A percentile compares a stretch with the other conserved stretches of the same genome.
phyloP scores from a whole-genome alignment of 139 green algal species.

The Deuterostichococcus epilithicus region DNA sequence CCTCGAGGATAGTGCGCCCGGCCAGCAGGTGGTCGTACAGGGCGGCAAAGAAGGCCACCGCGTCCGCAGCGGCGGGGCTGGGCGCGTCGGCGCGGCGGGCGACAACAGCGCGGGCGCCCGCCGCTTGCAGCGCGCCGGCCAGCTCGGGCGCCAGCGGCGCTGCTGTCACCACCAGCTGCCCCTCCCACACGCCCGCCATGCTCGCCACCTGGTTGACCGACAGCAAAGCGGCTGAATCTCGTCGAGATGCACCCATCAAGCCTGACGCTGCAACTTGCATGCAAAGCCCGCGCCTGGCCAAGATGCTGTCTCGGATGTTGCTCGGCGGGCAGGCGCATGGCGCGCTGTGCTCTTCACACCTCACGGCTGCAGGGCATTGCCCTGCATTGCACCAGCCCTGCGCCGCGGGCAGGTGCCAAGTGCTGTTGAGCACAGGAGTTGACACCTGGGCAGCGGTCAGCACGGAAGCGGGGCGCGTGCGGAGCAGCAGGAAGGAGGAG shows the following conservation, averaged over 20 bases:
- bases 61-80: not conserved
- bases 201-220: constrained; percentile 1
- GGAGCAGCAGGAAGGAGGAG: constrained; percentile 24
- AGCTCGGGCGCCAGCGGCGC: not conserved
- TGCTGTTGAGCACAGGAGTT: too few relatives aligned
- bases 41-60: not conserved
- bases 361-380: too few relatives aligned
- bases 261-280: too few relatives aligned
- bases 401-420: not conserved
- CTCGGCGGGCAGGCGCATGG: too few relatives aligned
- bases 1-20: not conserved
- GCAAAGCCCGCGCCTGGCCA: too few relatives aligned
- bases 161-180: constrained; percentile 15
- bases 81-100: not conserved
- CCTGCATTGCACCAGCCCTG: too few relatives aligned
- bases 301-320: too few relatives aligned
- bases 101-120: constrained; percentile 6
- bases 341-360: too few relatives aligned
- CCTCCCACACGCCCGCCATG: constrained; percentile 7
- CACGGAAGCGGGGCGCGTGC: not conserved
- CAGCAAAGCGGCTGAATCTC: too few relatives aligned
- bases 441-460: constrained; percentile 14
- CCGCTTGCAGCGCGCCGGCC: not conserved
- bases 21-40: not conserved
- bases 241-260: too few relatives aligned